Percentiles rank a stretch among this genome's conserved stretches.
phyloP scores from a whole-genome alignment of 352 stramenopile species.

The Albugo candida region DNA sequence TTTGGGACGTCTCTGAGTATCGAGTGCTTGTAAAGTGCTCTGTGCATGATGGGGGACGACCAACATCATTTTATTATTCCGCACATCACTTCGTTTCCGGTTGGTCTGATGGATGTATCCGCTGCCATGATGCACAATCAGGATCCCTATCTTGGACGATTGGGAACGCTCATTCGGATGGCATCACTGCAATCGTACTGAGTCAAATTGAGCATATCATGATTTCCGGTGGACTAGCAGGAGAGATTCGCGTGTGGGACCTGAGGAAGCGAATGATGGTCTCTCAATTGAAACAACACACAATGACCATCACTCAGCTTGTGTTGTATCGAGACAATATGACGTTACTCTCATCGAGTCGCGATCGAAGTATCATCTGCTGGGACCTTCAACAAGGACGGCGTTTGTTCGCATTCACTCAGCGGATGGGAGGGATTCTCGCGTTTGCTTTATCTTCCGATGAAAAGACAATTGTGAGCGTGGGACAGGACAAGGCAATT shows the following conservation, averaged over 20 bases:
- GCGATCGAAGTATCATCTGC: conserved; percentile 82
- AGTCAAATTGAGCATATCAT: conserved; percentile 83
- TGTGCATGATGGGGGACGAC: conserved; percentile 35
- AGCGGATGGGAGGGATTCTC: conserved; percentile 88
- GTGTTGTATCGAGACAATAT: conserved; percentile 82
- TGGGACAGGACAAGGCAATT: conserved; percentile 84
- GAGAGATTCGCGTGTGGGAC: conserved; percentile 87
- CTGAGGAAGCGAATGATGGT: conserved; percentile 79
- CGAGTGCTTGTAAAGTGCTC: conserved; percentile 24
- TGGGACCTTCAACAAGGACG: conserved; percentile 83
- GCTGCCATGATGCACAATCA: conserved; percentile 70
- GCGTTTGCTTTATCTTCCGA: conserved; percentile 73
- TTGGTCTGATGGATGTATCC: conserved; percentile 80
- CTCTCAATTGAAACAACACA: conserved; percentile 84
- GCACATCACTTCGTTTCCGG: conserved; percentile 77
- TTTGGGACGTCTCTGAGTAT: conserved; percentile 85
- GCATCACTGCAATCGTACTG: conserved; percentile 76
- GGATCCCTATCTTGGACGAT: conserved; percentile 77
- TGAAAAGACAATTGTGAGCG: conserved; percentile 78
- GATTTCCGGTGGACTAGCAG: conserved; percentile 54
- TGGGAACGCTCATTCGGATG: conserved; percentile 75
- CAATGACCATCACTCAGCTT: conserved; percentile 64
- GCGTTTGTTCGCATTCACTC: conserved; percentile 72
- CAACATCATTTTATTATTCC: conserved; percentile 67
- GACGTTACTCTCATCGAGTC: conserved; percentile 74